Evolutionary conservation across 257 asterid genomes (phyloP), one percentile per base, ranked within the genome.

Genomic region (Pogostemon cablin): DNA sequence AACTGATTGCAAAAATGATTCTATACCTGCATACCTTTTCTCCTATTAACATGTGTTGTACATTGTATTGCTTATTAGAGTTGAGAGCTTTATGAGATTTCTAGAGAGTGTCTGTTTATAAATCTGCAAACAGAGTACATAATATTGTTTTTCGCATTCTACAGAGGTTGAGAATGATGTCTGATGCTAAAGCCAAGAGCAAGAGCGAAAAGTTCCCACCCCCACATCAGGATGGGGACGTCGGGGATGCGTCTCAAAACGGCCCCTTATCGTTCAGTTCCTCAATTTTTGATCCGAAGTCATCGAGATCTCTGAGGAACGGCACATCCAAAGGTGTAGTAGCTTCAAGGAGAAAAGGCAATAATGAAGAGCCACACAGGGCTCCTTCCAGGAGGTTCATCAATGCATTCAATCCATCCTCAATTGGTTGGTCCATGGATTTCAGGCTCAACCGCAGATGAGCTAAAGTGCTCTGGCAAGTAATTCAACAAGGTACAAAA

Each of bases 181-280:
- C 89, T 49, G 84, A 83, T 68, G 75, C 76, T 20, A 86, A 81
- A 67, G 81, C 81, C 34, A 87, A 85, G 90, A 83, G 93, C 79
- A 89, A 85, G 86, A 86, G 92, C 4, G 98, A 89, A 59, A 91
- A 89, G 75, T 92, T 92, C 65, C 96, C 96, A 42, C 98, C 98
- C 2, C 98, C 98, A 3, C 98, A 92, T 80, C 93, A 87, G 54
- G 98, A 92, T 53, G 98, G 95, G 39, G 81, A 87, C 59, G 88
- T 85, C 7, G 97, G 92, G 4, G 81, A 80, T 43, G 57, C 79
- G 25, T 81, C 83, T 15, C 82, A 68, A 57, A 81, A 80, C n/a
- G 87, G 76, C 35, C 79, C 87, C 17, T 56, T 79, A 48, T 87
- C 92, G 7, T 84, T 83, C 55, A 63, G 20, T 66, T 82, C 90